A percentile compares a stretch with the other conserved stretches of the same genome.
These are phyloP conservation scores for Aureobasidium sp. DNA, from an alignment of 2,329 filamentous ascomycete genomes.

Conservation along the genomic window DNA sequence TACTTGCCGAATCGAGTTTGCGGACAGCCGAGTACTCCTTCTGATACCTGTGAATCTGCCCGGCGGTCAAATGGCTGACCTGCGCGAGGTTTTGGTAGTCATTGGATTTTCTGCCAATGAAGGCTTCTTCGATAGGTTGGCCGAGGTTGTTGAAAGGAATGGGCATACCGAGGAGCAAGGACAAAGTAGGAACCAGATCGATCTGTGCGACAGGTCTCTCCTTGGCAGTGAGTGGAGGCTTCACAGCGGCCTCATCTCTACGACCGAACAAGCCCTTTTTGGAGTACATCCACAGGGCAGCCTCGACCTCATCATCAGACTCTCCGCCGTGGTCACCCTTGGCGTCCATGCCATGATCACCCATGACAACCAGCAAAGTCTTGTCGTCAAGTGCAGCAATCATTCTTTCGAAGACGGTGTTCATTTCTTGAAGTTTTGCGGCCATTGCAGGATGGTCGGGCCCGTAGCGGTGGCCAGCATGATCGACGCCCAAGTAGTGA, in stretches of 20 bases:
- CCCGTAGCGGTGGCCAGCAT: constrained; percentile 93
- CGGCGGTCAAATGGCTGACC: constrained; percentile 69
- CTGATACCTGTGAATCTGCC: constrained; percentile 86
- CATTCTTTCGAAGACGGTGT: constrained; percentile 66
- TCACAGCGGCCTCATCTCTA: constrained; percentile 51
- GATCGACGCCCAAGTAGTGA: constrained; percentile 91
- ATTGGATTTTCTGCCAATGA: constrained; percentile 60
- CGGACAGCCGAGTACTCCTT: constrained; percentile 69
- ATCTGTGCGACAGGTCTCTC: constrained; percentile 74
- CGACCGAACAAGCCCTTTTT: constrained; percentile 80
- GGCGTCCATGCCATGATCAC: constrained; percentile 97
- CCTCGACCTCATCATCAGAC: constrained; percentile 91
- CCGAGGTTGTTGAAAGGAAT: constrained; percentile 96
- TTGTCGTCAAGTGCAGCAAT: constrained; percentile 69
- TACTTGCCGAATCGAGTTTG: constrained; percentile 56
- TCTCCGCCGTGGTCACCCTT: constrained; percentile 99
- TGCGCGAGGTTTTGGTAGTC: constrained; percentile 71
- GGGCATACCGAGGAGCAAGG: constrained; percentile 79
- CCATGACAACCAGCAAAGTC: constrained; percentile 90
- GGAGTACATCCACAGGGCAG: constrained; percentile 97
- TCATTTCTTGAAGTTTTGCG: constrained; percentile 86
- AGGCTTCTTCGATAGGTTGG: constrained; percentile 87
- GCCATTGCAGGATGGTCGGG: constrained; percentile 90
- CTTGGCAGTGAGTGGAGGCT: constrained; percentile 66
- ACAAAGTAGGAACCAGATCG: constrained; percentile 86